Evolutionary conservation across 208 protist genomes (phyloP), one percentile per base, ranked within the genome.

Genomic region (Leishmania guyanensis): DNA sequence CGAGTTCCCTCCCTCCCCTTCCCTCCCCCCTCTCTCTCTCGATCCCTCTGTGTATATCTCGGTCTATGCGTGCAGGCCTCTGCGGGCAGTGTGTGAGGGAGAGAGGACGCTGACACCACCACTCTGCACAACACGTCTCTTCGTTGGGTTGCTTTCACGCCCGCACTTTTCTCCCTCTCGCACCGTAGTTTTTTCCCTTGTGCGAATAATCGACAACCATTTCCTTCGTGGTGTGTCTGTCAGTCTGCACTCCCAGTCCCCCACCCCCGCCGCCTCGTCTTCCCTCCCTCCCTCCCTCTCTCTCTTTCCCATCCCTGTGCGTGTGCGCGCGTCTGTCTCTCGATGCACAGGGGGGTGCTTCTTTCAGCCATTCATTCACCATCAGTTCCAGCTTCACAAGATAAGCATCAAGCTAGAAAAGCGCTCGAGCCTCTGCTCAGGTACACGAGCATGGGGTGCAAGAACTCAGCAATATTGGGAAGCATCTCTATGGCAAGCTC

Each of bases 381-480:
- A 33, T 39, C 29, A 68, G 62, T 14, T 9, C 62, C 29, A 2
- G 22, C 16, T 46, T 36, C 46, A 29, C 46, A 26, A 50, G 33
- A 9, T 5, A 39, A 9, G 66, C 8, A 33, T 39, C 16, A 50
- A 6, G 5, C n/a, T 20, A 26, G 22, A 50, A 26, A 29, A 33
- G 17, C 26, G 8, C 36, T 73, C 43, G 33, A 50, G 48, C 4
- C 14, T 72, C 33, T 46, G 39, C 66, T 20, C 33, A 29, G 8
- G 33, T 4, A 33, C 17, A 79, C 2, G 48, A 48, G 60, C 10
- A 88, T 88, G 82, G 81, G 82, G 56, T 88, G 84, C 75, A 84
- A 88, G 64, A 79, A 71, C 26, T 85, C 84, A 6, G 46, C 53
- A 9, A 53, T 74, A 33, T 70, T 72, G 3, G 74, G 62, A 8